Percentiles rank a stretch among this genome's conserved stretches.
Evolutionary conservation across 176 grass and related monocot genomes (phyloP).

Genomic region (Musa itinerans): DNA sequence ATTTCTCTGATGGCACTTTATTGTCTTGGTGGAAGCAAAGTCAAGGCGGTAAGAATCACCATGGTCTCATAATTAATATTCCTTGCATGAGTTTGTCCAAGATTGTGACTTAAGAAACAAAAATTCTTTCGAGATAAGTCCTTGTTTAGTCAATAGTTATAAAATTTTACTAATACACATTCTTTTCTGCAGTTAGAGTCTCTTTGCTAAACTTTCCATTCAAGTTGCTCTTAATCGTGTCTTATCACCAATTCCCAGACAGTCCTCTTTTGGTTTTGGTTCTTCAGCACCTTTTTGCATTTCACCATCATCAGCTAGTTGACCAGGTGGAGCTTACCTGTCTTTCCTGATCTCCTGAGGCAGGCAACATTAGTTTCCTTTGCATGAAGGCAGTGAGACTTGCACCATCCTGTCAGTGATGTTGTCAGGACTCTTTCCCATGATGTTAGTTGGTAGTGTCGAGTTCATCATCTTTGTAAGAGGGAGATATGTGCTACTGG

Average conservation of each 20-base stretch:
- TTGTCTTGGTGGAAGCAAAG: conserved; percentile 82
- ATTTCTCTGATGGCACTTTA: conserved; percentile 84
- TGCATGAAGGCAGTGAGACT: no score
- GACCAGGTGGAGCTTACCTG: no score
- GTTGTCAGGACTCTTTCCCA: no score
- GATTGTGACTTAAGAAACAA: neutral
- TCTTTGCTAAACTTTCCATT: no score
- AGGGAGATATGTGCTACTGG: no score
- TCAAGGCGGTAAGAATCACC: conserved; percentile 64
- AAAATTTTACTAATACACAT: neutral
- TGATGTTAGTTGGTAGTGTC: no score
- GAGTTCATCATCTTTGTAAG: no score
- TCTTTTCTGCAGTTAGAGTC: neutral
- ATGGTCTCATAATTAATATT: neutral
- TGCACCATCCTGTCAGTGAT: no score
- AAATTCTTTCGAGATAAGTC: neutral
- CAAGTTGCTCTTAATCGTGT: neutral
- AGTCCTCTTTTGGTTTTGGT: neutral
- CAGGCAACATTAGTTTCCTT: no score
- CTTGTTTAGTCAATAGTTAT: neutral
- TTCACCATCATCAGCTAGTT: no score
- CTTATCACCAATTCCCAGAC: neutral
- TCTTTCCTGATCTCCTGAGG: no score
- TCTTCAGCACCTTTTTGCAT: neutral
- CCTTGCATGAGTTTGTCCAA: neutral